phyloP scores from a whole-genome alignment of 1,139 yeast species.

The Hanseniaspora uvarum region DNA sequence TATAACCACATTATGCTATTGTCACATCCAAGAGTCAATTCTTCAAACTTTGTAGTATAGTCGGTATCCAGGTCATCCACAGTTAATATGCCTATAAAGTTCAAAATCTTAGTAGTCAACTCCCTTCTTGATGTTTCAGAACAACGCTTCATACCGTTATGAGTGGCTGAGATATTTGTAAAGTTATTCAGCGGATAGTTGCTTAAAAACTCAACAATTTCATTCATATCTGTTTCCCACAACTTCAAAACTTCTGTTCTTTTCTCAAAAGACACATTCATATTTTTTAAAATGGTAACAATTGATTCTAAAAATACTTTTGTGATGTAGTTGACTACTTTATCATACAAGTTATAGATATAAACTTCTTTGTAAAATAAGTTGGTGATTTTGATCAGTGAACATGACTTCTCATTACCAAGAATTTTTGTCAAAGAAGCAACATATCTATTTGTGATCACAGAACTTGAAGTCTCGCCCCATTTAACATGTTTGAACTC shows the following conservation, averaged over 20 bases:
- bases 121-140: conserved; percentile 6
- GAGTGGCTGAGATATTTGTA: conserved; percentile 9
- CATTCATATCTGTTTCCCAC: conserved; percentile 3
- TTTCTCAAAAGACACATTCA: conserved; percentile 21
- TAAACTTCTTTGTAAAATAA: conserved; percentile 62
- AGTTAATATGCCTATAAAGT: neutral
- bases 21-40: conserved; percentile 5
- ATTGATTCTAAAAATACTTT: conserved; percentile 50
- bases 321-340: conserved; percentile 56
- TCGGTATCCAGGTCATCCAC: neutral
- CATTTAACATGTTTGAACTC: conserved; percentile 77
- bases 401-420: conserved; percentile 20
- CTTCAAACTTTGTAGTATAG: neutral
- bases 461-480: conserved; percentile 48
- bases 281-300: conserved; percentile 35
- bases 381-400: conserved; percentile 40
- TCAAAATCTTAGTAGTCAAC: neutral
- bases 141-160: conserved; percentile 15
- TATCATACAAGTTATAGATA: conserved; percentile 63
- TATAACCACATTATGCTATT: conserved; percentile 11
- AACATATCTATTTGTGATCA: conserved; percentile 63
- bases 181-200: conserved; percentile 1
- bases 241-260: neutral
- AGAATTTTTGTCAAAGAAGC: conserved; percentile 46
- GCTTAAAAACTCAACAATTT: neutral